A percentile compares a stretch with the other conserved stretches of the same genome.
Conservation (phyloP, 495 filamentous ascomycete species). For the Neurospora tetrasperma region DNA sequence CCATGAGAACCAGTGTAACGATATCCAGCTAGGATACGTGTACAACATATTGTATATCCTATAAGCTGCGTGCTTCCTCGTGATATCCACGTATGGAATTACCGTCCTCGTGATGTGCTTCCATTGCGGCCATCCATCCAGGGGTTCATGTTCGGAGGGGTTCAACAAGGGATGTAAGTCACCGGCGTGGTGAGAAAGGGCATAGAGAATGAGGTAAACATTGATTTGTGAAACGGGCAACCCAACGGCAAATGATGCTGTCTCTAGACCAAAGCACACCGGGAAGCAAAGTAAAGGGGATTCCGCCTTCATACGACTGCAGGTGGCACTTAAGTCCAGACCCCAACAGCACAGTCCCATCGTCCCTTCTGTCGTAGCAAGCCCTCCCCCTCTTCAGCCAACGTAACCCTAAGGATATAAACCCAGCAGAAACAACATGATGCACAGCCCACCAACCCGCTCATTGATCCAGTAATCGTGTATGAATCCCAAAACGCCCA, state of each 20-base stretch:
- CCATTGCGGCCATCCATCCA: background rate
- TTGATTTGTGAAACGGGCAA: background rate
- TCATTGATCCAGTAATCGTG: constrained; percentile 5
- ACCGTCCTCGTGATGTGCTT: background rate
- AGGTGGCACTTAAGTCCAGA: background rate
- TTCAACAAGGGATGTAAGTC: background rate
- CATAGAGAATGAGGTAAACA: background rate
- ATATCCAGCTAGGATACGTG: background rate
- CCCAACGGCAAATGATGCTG: background rate
- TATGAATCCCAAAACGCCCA: constrained; percentile 5
- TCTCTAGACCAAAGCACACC: background rate
- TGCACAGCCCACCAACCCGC: constrained; percentile 6
- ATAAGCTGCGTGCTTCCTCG: background rate
- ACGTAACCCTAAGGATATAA: background rate
- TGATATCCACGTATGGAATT: background rate
- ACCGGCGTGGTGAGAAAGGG: background rate
- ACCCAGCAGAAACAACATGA: constrained; percentile 8
- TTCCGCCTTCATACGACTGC: background rate
- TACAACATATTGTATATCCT: background rate
- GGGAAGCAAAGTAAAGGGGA: background rate
- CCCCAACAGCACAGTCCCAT: background rate
- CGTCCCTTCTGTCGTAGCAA: background rate
- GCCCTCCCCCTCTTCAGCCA: background rate
- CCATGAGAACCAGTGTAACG: background rate
- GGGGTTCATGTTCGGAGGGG: background rate